phyloP scores from a whole-genome alignment of 1,139 yeast species.

The Tardiomyces depauwii region DNA sequence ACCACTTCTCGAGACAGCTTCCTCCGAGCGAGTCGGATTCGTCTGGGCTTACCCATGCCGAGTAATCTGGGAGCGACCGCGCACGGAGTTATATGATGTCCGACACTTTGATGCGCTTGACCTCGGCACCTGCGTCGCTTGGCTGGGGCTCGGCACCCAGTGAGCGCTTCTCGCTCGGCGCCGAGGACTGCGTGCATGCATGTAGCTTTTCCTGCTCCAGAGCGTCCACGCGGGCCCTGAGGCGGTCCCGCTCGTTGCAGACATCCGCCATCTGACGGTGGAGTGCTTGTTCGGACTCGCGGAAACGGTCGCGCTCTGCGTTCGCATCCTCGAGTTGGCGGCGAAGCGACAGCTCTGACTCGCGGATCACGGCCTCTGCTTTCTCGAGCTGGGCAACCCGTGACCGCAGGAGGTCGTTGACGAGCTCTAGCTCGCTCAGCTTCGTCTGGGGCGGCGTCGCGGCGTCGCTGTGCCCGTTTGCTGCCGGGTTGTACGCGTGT shows the following conservation, averaged over 20 bases:
- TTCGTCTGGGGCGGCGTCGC: not conserved
- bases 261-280: not conserved
- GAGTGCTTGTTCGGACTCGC: not conserved
- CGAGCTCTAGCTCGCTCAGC: conserved; percentile 59
- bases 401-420: conserved; percentile 74
- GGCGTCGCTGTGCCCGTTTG: too few species aligned
- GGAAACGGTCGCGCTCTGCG: not conserved
- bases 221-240: not conserved
- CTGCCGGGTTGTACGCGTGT: too few species aligned
- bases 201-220: too few species aligned
- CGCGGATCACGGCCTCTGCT: not conserved
- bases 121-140: not conserved
- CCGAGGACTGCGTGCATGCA: too few species aligned
- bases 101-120: conserved; percentile 15
- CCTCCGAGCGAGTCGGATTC: too few species aligned
- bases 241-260: not conserved
- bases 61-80: too few species aligned
- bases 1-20: too few species aligned
- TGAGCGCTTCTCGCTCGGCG: too few species aligned
- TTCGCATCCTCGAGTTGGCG: not conserved
- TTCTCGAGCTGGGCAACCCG: conserved; percentile 76
- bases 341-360: not conserved
- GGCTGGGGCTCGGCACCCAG: too few species aligned
- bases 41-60: too few species aligned
- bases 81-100: conserved; percentile 9